Evolutionary conservation across 139 green algal species (phyloP).

Genomic region (Asterochloris sp.): DNA sequence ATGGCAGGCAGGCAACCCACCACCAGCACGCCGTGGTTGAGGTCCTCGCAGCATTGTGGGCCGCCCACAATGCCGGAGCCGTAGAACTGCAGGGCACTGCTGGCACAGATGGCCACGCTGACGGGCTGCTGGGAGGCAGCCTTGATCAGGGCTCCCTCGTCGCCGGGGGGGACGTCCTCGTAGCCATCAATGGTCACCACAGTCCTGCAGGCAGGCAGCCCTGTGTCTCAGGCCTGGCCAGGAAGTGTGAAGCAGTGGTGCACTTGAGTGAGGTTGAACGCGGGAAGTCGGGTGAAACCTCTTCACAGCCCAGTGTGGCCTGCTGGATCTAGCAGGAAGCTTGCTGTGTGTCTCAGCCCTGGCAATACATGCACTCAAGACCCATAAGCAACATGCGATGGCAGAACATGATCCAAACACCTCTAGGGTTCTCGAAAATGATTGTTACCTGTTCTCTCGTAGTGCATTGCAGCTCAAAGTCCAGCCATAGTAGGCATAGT

Average conservation of each 20-base stretch:
- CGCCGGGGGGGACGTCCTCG: slow-evolving; percentile 76
- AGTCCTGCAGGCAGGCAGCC: neutral
- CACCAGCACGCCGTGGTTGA: slow-evolving; percentile 93
- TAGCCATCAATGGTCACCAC: slow-evolving; percentile 60
- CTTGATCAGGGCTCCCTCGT: slow-evolving; percentile 55
- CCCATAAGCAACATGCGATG: no score
- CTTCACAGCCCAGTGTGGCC: no score
- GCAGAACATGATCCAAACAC: no score
- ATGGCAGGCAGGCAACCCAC: slow-evolving; percentile 35
- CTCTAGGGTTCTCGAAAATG: no score
- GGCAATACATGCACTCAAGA: no score
- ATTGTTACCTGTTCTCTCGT: slow-evolving; percentile 18
- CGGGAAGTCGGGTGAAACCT: no score
- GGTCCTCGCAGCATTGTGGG: slow-evolving; percentile 61
- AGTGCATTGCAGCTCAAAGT: slow-evolving; percentile 58
- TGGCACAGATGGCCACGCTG: slow-evolving; percentile 84
- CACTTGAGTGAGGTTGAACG: no score
- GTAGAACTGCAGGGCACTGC: slow-evolving; percentile 85
- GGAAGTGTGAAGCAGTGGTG: no score
- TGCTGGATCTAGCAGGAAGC: neutral
- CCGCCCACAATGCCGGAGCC: slow-evolving; percentile 49
- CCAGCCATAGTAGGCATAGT: slow-evolving; percentile 80
- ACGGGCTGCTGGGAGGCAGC: slow-evolving; percentile 80
- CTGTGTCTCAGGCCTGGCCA: no score
- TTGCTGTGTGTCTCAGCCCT: neutral